phyloP scores from a whole-genome alignment of 1,284 basidiomycete genomes.

The Ceratobasidium sp. region DNA sequence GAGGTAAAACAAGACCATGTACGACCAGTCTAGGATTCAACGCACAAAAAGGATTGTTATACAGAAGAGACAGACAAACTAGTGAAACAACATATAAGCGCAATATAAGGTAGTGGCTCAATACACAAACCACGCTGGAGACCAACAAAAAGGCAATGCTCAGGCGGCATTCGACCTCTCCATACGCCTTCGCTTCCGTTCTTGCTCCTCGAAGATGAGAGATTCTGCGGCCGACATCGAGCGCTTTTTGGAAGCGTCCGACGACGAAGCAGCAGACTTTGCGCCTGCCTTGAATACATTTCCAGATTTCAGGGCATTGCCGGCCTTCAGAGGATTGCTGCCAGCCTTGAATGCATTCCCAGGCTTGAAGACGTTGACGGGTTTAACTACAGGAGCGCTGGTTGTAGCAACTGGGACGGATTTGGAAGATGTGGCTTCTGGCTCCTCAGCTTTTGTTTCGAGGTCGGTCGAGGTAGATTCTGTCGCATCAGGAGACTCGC shows the following conservation, averaged over 20 bases:
- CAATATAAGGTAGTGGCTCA: background rate
- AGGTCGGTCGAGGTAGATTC: slow-evolving; percentile 24
- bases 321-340: slow-evolving; percentile 62
- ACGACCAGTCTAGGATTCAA: background rate
- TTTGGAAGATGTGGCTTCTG: slow-evolving; percentile 41
- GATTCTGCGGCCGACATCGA: slow-evolving; percentile 82
- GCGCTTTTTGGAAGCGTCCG: slow-evolving; percentile 52
- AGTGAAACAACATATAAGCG: slow-evolving; percentile 17
- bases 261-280: slow-evolving; percentile 49
- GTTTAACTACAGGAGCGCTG: slow-evolving; percentile 50
- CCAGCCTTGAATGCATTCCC: slow-evolving; percentile 58
- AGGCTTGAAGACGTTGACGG: slow-evolving; percentile 69
- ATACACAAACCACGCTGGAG: background rate
- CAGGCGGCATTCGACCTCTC: slow-evolving; percentile 53
- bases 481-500: slow-evolving; percentile 54
- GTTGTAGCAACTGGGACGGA: slow-evolving; percentile 16
- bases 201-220: slow-evolving; percentile 87
- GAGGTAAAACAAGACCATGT: background rate
- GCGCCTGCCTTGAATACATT: slow-evolving; percentile 77
- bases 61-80: slow-evolving; percentile 12
- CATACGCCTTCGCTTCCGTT: slow-evolving; percentile 78
- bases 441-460: slow-evolving; percentile 7
- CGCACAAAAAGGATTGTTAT: background rate
- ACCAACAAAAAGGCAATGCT: background rate
- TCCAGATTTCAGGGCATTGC: slow-evolving; percentile 68